Conservation (phyloP, 192 early-diverging fungal genomes). For the Umbelopsis sp. region DNA sequence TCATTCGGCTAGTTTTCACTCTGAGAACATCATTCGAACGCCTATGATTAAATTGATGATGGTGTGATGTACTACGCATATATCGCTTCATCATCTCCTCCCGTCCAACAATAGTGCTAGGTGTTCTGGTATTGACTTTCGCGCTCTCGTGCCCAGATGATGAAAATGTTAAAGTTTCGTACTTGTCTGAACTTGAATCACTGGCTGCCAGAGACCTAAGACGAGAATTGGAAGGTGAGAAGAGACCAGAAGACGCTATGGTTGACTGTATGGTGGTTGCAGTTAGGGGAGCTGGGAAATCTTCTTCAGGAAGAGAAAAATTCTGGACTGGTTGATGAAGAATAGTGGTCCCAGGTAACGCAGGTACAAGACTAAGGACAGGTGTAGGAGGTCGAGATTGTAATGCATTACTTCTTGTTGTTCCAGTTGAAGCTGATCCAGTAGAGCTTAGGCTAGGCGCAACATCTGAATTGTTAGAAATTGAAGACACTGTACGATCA, state of each 20-base stretch:
- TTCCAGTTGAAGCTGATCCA: conserved; percentile 17
- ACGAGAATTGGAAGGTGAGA: conserved; percentile 15
- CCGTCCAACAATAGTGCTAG: conserved; percentile 14
- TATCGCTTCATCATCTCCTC: conserved; percentile 7
- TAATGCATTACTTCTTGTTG: conserved; percentile 17
- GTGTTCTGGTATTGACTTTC: not conserved
- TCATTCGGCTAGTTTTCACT: conserved; percentile 24
- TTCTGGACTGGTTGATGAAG: conserved; percentile 21
- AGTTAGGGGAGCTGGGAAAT: not conserved
- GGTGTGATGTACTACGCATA: not conserved
- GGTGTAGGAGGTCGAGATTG: conserved; percentile 33
- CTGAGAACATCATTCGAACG: not conserved
- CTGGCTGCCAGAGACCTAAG: not conserved
- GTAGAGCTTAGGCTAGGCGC: conserved; percentile 34
- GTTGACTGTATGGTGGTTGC: conserved; percentile 27
- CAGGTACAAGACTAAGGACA: conserved; percentile 29
- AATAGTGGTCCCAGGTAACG: conserved; percentile 25
- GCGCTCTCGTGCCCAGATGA: not conserved
- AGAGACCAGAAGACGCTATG: conserved; percentile 26
- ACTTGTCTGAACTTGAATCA: not conserved
- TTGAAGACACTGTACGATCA: conserved; percentile 11
- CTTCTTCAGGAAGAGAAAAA: conserved; percentile 22
- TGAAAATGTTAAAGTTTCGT: conserved; percentile 2
- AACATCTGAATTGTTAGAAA: conserved; percentile 8
- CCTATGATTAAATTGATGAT: not conserved